phyloP scores from a whole-genome alignment of 805 yeast species.

The Millerozyma miso region DNA sequence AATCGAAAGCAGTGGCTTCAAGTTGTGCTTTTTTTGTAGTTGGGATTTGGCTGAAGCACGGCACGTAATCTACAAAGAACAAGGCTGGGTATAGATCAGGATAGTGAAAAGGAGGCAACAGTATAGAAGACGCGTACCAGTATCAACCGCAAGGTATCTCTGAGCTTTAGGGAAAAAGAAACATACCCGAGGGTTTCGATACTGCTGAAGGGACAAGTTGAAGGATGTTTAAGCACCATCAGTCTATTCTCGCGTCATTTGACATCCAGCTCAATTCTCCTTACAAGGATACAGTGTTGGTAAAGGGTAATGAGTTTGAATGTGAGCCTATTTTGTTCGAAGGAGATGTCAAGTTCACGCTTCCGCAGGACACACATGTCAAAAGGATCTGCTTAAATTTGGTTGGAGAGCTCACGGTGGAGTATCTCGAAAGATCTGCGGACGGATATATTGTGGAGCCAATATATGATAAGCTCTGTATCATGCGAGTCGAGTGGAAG shows the following conservation, averaged over 20 bases:
- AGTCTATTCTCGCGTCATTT: constrained; percentile 27
- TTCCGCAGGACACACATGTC: constrained; percentile 40
- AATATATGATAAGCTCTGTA: constrained; percentile 34
- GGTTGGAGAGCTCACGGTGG: constrained; percentile 40
- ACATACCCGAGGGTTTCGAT: no score
- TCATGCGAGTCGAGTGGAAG: constrained; percentile 44
- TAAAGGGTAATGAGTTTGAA: constrained; percentile 44
- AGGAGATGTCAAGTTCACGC: constrained; percentile 45
- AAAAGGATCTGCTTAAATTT: constrained; percentile 35
- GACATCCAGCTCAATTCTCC: constrained; percentile 37
- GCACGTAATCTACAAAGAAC: no score
- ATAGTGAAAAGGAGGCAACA: no score
- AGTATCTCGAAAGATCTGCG: constrained; percentile 32
- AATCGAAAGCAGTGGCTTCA: no score
- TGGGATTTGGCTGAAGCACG: no score
- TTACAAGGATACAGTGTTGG: constrained; percentile 37
- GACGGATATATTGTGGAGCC: constrained; percentile 27
- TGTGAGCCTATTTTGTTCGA: constrained; percentile 39
- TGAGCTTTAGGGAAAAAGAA: no score
- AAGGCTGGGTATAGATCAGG: no score
- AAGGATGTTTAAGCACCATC: constrained; percentile 16
- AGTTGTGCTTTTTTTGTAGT: no score
- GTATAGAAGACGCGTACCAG: no score
- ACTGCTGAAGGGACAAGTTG: no score
- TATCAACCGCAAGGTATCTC: no score